Conservation (phyloP, 2,329 filamentous ascomycete species). For the Trichoderma guizhouense region DNA sequence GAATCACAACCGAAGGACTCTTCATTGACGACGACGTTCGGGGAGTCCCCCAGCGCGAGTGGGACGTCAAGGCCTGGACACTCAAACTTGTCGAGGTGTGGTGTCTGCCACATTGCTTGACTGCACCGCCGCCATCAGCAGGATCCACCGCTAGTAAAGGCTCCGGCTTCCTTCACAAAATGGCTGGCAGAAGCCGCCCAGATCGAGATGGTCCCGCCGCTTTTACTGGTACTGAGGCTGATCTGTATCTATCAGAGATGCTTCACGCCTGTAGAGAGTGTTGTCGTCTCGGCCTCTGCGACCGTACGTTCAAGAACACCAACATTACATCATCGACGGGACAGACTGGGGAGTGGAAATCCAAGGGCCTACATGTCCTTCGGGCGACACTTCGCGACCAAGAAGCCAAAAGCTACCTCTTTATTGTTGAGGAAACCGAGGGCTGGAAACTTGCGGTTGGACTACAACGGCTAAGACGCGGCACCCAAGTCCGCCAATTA, state of each 20-base stretch:
- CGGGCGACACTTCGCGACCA: slow-evolving; percentile 63
- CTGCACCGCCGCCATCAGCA: slow-evolving; percentile 41
- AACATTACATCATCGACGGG: slow-evolving; percentile 38
- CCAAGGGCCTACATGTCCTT: slow-evolving; percentile 57
- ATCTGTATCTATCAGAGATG: slow-evolving; percentile 61
- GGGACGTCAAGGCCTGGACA: slow-evolving; percentile 98
- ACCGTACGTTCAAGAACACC: slow-evolving; percentile 43
- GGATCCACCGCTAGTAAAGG: slow-evolving; percentile 38
- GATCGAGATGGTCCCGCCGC: slow-evolving; percentile 49
- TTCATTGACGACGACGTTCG: slow-evolving; percentile 97
- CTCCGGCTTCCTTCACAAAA: slow-evolving; percentile 45
- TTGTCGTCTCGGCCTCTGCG: slow-evolving; percentile 54
- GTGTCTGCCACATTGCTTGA: slow-evolving; percentile 64
- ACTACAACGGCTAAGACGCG: slow-evolving; percentile 57
- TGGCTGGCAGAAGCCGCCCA: slow-evolving; percentile 46
- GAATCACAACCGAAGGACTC: slow-evolving; percentile 88
- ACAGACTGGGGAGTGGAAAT: slow-evolving; percentile 53
- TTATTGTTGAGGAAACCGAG: slow-evolving; percentile 62
- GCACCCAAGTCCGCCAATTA: slow-evolving; percentile 57
- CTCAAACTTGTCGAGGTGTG: slow-evolving; percentile 89
- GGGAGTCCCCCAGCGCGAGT: slow-evolving; percentile 89
- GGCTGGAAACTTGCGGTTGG: slow-evolving; percentile 65
- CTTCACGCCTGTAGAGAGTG: slow-evolving; percentile 62
- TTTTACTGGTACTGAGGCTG: slow-evolving; percentile 62
- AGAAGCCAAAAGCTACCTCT: slow-evolving; percentile 63